Evolutionary conservation across 2,329 filamentous ascomycete genomes (phyloP).

Genomic region (Claviceps lovelessii): DNA sequence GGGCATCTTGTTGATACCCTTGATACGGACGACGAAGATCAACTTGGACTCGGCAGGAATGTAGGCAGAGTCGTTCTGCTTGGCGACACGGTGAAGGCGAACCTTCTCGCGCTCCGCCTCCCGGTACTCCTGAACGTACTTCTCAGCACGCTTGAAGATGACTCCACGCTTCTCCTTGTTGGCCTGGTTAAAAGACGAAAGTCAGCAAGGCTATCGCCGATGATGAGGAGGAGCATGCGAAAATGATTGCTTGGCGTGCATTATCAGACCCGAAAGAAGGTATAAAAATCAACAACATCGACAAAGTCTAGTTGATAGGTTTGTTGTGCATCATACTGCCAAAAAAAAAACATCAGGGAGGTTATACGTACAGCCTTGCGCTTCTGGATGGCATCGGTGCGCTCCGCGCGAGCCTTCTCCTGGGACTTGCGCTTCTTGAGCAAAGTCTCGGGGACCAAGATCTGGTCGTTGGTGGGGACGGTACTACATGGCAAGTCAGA

Average conservation of each 20-base stretch:
- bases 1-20: conserved; percentile 99
- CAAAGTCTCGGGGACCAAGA: conserved; percentile 97
- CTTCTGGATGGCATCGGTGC: conserved; percentile 64
- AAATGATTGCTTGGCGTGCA: conserved; percentile 15
- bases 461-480: conserved; percentile 86
- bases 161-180: conserved; percentile 97
- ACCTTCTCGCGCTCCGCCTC: conserved; percentile 97
- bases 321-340: conserved; percentile 76
- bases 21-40: conserved; percentile 97
- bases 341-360: conserved; percentile 9
- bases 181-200: conserved; percentile 47
- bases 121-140: conserved; percentile 99
- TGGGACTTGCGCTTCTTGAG: conserved; percentile 99
- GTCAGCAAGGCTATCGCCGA: conserved; percentile 19
- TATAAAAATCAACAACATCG: conserved; percentile 92
- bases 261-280: conserved; percentile 99
- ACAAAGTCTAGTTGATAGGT: conserved; percentile 80
- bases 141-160: conserved; percentile 99
- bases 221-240: conserved; percentile 1
- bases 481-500: conserved; percentile 53
- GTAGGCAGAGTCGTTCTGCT: conserved; percentile 86
- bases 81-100: conserved; percentile 76
- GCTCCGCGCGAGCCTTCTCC: conserved; percentile 95
- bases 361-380: conserved; percentile 74
- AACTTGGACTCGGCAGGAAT: conserved; percentile 90